Evolutionary conservation across 1,284 basidiomycete species (phyloP).

Genomic region (Kwoniella shivajii): DNA sequence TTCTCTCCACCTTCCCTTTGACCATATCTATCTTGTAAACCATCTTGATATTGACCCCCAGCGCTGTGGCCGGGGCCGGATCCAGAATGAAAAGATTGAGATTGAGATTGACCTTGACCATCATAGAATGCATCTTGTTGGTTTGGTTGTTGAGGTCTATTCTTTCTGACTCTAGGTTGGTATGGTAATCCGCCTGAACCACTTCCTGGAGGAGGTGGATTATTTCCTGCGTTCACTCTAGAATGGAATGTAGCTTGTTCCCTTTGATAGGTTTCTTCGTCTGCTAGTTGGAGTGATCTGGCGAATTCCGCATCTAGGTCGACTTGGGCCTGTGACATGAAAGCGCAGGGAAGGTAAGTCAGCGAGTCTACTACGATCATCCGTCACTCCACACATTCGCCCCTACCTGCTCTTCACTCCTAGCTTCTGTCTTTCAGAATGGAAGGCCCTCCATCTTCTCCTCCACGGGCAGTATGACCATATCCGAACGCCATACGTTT

Average conservation of each 20-base stretch:
- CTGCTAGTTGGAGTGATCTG: conserved; percentile 47
- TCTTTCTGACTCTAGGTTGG: conserved; percentile 46
- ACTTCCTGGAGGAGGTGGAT: not conserved
- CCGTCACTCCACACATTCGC: too few relatives aligned
- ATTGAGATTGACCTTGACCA: not conserved
- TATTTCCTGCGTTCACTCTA: conserved; percentile 5
- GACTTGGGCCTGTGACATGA: conserved; percentile 38
- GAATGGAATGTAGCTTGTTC: conserved; percentile 3
- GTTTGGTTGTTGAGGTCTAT: conserved; percentile 17
- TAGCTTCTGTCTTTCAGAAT: not conserved
- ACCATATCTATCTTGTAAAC: not conserved
- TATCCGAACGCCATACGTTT: not conserved
- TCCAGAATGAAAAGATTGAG: too few relatives aligned
- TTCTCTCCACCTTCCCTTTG: conserved; percentile 18
- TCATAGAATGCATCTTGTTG: conserved; percentile 11
- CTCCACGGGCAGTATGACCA: too few relatives aligned
- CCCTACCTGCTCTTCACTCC: too few relatives aligned
- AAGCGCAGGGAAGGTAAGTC: not conserved
- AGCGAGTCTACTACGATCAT: too few relatives aligned
- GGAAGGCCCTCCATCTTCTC: not conserved
- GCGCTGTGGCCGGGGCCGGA: too few relatives aligned
- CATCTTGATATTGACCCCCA: conserved; percentile 1
- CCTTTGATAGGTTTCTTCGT: conserved; percentile 36
- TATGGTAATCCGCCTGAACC: conserved; percentile 42
- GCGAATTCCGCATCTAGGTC: conserved; percentile 53